A percentile compares a stretch with the other conserved stretches of the same genome.
Conservation (phyloP, 2,329 filamentous ascomycete species). For the Exophiala spinifera region DNA sequence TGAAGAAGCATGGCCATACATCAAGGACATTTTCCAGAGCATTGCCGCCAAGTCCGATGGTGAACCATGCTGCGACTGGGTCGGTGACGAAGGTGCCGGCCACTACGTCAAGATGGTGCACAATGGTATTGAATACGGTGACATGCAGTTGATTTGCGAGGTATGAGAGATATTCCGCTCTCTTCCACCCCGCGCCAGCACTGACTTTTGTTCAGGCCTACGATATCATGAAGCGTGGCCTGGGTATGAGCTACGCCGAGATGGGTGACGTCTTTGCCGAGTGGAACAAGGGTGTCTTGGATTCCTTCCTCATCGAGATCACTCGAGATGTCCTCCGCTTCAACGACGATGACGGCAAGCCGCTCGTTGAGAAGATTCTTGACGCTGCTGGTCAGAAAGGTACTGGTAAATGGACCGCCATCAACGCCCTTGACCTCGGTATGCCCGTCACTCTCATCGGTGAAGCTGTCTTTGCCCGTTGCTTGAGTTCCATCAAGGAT, state of each 20-base stretch:
- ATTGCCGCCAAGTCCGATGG: slow-evolving; percentile 96
- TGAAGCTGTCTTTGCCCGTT: slow-evolving; percentile 92
- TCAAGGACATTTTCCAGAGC: slow-evolving; percentile 98
- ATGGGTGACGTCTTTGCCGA: slow-evolving; percentile 90
- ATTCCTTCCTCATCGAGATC: slow-evolving; percentile 99
- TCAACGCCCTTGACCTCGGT: slow-evolving; percentile 96
- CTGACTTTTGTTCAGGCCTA: slow-evolving; percentile 69
- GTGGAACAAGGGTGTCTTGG: slow-evolving; percentile 98
- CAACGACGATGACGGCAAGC: slow-evolving; percentile 88
- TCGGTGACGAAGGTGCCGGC: slow-evolving; percentile 97
- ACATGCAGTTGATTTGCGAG: slow-evolving; percentile 99
- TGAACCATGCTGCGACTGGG: slow-evolving; percentile 99
- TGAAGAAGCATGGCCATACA: slow-evolving; percentile 94
- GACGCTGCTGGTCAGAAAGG: slow-evolving; percentile 99
- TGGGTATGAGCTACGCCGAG: slow-evolving; percentile 85
- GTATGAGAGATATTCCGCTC: slow-evolving; percentile 50
- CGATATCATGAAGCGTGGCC: slow-evolving; percentile 98
- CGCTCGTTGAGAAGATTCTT: slow-evolving; percentile 97
- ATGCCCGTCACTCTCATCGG: slow-evolving; percentile 98
- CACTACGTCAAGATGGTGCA: slow-evolving; percentile 99
- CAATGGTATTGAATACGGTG: slow-evolving; percentile 99
- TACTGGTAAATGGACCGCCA: slow-evolving; percentile 99
- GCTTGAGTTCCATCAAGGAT: slow-evolving; percentile 88
- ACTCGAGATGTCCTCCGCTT: slow-evolving; percentile 98
- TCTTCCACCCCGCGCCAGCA: neutral